These are phyloP conservation scores for Stagonosporopsis cucurbitacearum DNA, from an alignment of 2,329 filamentous ascomycete genomes.

Conservation along the genomic window DNA sequence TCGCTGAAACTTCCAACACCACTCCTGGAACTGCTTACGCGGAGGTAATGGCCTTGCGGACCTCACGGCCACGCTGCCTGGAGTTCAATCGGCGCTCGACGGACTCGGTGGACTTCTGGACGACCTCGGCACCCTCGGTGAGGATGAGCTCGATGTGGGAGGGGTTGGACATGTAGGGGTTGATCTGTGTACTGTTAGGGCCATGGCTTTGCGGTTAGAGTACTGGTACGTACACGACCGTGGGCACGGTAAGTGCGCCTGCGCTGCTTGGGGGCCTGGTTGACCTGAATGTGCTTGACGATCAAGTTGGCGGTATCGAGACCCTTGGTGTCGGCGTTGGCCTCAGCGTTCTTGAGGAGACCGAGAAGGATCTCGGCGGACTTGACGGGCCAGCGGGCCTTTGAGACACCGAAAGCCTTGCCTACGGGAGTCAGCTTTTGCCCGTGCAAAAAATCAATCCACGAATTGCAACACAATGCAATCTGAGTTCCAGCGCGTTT, in stretches of 20 bases:
- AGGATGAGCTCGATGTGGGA: constrained; percentile 99
- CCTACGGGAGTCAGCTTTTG: constrained; percentile 62
- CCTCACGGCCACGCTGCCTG: constrained; percentile 82
- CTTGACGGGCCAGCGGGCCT: constrained; percentile 99
- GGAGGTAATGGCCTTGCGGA: constrained; percentile 67
- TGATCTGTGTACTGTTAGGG: constrained; percentile 71
- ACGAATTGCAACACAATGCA: not conserved
- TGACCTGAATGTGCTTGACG: constrained; percentile 99
- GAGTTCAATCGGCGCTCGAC: constrained; percentile 78
- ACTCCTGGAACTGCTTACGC: constrained; percentile 49
- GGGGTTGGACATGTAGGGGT: constrained; percentile 99
- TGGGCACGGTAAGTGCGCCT: constrained; percentile 99
- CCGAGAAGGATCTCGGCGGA: constrained; percentile 97
- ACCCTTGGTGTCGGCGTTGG: constrained; percentile 56
- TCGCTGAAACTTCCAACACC: constrained; percentile 27
- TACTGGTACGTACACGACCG: constrained; percentile 83
- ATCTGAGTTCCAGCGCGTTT: not conserved
- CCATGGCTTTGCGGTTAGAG: not conserved
- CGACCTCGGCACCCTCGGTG: constrained; percentile 94
- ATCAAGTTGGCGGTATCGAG: constrained; percentile 89
- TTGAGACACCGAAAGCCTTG: constrained; percentile 98
- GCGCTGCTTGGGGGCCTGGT: constrained; percentile 99
- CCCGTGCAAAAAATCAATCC: constrained; percentile 6
- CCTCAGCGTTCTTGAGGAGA: constrained; percentile 69
- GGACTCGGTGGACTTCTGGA: constrained; percentile 83